Conservation (phyloP, 352 stramenopile species). For the Globisporangium perplexum region DNA sequence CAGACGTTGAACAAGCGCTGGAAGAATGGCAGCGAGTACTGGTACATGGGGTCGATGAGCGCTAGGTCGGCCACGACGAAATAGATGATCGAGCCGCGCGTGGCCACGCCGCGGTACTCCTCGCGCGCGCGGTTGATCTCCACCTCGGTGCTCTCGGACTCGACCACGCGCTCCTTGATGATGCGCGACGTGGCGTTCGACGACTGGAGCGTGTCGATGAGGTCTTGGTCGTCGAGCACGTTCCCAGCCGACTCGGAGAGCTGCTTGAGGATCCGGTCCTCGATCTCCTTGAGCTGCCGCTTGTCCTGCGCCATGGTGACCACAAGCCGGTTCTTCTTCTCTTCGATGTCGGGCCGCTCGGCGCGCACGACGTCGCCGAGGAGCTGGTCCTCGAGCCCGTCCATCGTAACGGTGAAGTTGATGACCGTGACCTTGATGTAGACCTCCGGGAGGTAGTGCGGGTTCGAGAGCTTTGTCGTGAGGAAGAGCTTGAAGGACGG, state of each 20-base stretch:
- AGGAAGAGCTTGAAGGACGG: slow-evolving; percentile 90
- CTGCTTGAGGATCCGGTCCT: slow-evolving; percentile 90
- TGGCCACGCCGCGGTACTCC: slow-evolving; percentile 89
- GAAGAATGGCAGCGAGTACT: slow-evolving; percentile 94
- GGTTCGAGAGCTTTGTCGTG: slow-evolving; percentile 92
- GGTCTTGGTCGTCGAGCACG: slow-evolving; percentile 90
- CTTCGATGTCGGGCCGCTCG: slow-evolving; percentile 90
- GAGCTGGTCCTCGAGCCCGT: slow-evolving; percentile 90
- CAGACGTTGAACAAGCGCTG: slow-evolving; percentile 90
- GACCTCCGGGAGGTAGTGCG: slow-evolving; percentile 92
- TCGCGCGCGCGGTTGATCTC: slow-evolving; percentile 90
- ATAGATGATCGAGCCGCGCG: slow-evolving; percentile 91
- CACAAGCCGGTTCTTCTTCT: slow-evolving; percentile 91
- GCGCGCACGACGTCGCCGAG: slow-evolving; percentile 90
- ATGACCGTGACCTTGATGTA: slow-evolving; percentile 97
- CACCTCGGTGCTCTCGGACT: slow-evolving; percentile 86
- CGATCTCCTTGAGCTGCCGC: slow-evolving; percentile 90
- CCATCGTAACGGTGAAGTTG: slow-evolving; percentile 96
- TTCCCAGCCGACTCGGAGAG: slow-evolving; percentile 90
- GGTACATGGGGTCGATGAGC: slow-evolving; percentile 94
- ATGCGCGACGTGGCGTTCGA: slow-evolving; percentile 82
- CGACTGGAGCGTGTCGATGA: slow-evolving; percentile 83
- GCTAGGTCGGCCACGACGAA: slow-evolving; percentile 92
- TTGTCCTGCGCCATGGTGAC: slow-evolving; percentile 92
- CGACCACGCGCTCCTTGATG: slow-evolving; percentile 88